Base-by-base conservation (phyloP, 768 basidiomycete genomes). In the Naematelia aurantialba region DNA sequence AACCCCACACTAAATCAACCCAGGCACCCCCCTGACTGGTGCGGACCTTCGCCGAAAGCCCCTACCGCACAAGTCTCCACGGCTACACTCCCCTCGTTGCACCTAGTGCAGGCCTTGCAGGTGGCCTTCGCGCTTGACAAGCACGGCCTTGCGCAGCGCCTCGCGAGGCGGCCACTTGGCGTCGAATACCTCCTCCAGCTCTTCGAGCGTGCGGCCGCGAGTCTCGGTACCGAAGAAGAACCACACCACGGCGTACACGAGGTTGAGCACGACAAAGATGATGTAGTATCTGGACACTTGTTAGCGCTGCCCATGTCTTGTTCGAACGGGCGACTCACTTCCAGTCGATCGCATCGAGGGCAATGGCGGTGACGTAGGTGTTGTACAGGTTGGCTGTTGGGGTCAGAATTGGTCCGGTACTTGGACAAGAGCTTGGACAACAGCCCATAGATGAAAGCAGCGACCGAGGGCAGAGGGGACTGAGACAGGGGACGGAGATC, bases 341-440 rank as follows among this genome's bases (percentile, higher is more conserved):
- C 34, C 34, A 39, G 34, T 39, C 34, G 34, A 39, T 39, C 8
- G 8, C 17, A 3, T 59, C 50, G 5, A 71, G 60, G 8, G 67
- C 69, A 39, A 68, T 61, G 13, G 66, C 56, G 46, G 69, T 73
- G 46, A 69, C 72, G 58, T 66, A 73, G 39, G 80, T 81, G 67
- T 83, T 84, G 68, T 76, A 76, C 58, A 77, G 69, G n/a, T 64
- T 57, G 59, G 73, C 59, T 29, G 19, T 12, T 21, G 45, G 14
- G 0, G n/a, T 26, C 17, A 39, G 34, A 8, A 8, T 39, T 8
- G 8, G 17, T 39, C 34, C 17, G 8, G 17, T 39, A 8, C 17
- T 8, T 39, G 34, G 34, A 8, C 34, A 39, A n/a, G n/a, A n/a
- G n/a, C n/a, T n/a, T n/a, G n/a, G n/a, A n/a, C n/a, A n/a, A n/a